phyloP scores from a whole-genome alignment of 352 stramenopile species.

The Phytophthora kernoviae region DNA sequence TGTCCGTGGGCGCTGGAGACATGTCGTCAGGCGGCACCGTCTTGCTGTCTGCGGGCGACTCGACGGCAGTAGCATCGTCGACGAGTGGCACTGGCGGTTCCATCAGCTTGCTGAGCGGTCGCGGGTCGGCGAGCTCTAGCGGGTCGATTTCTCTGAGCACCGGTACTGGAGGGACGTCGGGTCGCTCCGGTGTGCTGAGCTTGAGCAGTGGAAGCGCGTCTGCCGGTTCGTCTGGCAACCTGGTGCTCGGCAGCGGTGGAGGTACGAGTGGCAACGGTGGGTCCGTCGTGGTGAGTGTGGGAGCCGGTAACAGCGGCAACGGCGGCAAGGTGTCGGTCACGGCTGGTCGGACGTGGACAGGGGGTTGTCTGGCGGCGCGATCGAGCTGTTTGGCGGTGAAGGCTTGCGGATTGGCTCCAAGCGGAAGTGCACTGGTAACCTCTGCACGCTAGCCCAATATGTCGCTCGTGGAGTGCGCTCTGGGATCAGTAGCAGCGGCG shows the following conservation, averaged over 20 bases:
- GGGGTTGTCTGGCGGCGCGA: slow-evolving; percentile 8
- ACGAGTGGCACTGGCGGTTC: slow-evolving; percentile 12
- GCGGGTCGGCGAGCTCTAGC: slow-evolving; percentile 12
- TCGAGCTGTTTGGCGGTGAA: slow-evolving; percentile 7
- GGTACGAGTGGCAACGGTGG: slow-evolving; percentile 14
- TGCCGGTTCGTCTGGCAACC: slow-evolving; percentile 10
- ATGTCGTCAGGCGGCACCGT: slow-evolving; percentile 17
- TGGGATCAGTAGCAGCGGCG: background rate
- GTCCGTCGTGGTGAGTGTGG: slow-evolving; percentile 31
- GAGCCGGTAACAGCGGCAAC: slow-evolving; percentile 23
- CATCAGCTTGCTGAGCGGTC: slow-evolving; percentile 6
- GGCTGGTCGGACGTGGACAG: slow-evolving; percentile 7
- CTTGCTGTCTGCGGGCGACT: slow-evolving; percentile 13
- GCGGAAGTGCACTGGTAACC: background rate
- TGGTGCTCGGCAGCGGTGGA: slow-evolving; percentile 9
- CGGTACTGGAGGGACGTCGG: slow-evolving; percentile 3
- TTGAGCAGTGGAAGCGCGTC: slow-evolving; percentile 7
- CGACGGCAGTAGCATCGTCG: background rate
- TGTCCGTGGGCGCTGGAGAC: slow-evolving; percentile 14
- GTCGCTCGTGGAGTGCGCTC: background rate
- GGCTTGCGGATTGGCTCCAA: background rate
- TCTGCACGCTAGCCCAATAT: background rate
- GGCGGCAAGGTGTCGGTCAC: slow-evolving; percentile 12
- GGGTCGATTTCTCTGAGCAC: slow-evolving; percentile 18
- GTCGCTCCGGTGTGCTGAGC: slow-evolving; percentile 10